Evolutionary conservation across 176 grass and related monocot genomes (phyloP).

Genomic region (Phoenix dactylifera): DNA sequence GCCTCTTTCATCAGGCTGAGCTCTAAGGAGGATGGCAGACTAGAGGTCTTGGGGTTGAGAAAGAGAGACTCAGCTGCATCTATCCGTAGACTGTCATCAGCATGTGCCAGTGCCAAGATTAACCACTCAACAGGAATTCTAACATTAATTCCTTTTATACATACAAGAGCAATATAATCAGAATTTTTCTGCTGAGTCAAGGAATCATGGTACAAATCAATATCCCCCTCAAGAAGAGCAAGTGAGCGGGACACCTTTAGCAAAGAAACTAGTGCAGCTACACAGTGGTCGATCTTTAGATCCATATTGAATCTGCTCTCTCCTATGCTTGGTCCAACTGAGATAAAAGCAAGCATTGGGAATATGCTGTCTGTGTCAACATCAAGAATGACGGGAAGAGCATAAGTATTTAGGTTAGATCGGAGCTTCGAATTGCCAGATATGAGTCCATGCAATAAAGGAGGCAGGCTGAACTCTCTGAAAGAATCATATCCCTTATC

Average conservation of each 20-base stretch:
- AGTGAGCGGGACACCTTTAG: slow-evolving; percentile 82
- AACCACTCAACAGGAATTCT: slow-evolving; percentile 79
- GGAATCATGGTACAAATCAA: slow-evolving; percentile 50
- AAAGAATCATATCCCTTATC: slow-evolving; percentile 75
- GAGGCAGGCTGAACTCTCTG: slow-evolving; percentile 62
- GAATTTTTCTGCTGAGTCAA: slow-evolving; percentile 15
- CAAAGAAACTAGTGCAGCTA: slow-evolving; percentile 77
- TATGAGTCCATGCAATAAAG: slow-evolving; percentile 65
- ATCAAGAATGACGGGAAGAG: slow-evolving; percentile 51
- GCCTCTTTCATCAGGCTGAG: slow-evolving; percentile 67
- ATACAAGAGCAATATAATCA: slow-evolving; percentile 46
- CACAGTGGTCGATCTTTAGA: slow-evolving; percentile 80
- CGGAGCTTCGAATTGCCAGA: slow-evolving; percentile 84
- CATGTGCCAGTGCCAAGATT: slow-evolving; percentile 79
- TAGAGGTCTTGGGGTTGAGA: slow-evolving; percentile 88
- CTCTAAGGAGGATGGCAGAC: slow-evolving; percentile 89
- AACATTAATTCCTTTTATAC: slow-evolving; percentile 69
- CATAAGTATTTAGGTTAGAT: slow-evolving; percentile 94
- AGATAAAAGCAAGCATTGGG: slow-evolving; percentile 87
- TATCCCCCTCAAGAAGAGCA: slow-evolving; percentile 84
- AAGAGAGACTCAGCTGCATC: slow-evolving; percentile 94
- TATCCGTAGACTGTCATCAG: slow-evolving; percentile 74
- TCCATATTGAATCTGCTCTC: slow-evolving; percentile 22
- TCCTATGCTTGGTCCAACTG: slow-evolving; percentile 52
- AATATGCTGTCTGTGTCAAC: slow-evolving; percentile 88